Percentiles rank a stretch among this genome's conserved stretches.
Conservation (phyloP, 2,329 filamentous ascomycete genomes). For the Akanthomyces uredinophilus region DNA sequence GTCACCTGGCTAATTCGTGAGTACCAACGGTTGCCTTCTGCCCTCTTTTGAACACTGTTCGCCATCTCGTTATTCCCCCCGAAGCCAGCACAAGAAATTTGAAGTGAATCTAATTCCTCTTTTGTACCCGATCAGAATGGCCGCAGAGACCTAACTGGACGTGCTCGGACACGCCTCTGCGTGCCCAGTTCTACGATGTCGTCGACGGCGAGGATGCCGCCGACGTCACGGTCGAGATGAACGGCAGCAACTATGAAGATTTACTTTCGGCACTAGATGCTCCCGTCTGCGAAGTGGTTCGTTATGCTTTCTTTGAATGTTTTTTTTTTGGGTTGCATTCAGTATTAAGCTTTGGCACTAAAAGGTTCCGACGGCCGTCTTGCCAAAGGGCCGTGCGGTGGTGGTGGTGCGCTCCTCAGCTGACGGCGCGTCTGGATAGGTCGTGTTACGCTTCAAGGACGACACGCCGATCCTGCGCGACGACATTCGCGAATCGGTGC, state of each 20-base stretch:
- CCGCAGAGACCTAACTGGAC: background rate
- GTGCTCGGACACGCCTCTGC: background rate
- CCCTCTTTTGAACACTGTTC: background rate
- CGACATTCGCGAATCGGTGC: background rate
- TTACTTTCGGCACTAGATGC: slow-evolving; percentile 3
- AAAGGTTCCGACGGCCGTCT: background rate
- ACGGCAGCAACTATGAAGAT: background rate
- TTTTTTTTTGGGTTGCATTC: too few species aligned
- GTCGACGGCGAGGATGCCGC: background rate
- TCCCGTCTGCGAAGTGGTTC: slow-evolving; percentile 5
- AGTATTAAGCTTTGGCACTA: too few species aligned
- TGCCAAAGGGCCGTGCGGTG: background rate
- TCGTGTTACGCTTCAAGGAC: background rate
- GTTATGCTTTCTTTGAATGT: too few species aligned
- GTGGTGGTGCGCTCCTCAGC: background rate
- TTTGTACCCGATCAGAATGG: background rate
- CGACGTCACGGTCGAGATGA: slow-evolving; percentile 1
- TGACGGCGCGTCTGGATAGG: background rate
- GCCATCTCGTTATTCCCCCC: background rate
- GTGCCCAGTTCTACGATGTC: background rate
- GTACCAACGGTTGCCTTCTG: background rate
- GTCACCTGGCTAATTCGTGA: slow-evolving; percentile 10
- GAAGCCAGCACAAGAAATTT: background rate
- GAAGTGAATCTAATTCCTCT: background rate
- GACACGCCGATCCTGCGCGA: background rate